These are phyloP conservation scores for Fagopyrum tataricum DNA, from an alignment of 148 eudicot species.

Conservation along the genomic window DNA sequence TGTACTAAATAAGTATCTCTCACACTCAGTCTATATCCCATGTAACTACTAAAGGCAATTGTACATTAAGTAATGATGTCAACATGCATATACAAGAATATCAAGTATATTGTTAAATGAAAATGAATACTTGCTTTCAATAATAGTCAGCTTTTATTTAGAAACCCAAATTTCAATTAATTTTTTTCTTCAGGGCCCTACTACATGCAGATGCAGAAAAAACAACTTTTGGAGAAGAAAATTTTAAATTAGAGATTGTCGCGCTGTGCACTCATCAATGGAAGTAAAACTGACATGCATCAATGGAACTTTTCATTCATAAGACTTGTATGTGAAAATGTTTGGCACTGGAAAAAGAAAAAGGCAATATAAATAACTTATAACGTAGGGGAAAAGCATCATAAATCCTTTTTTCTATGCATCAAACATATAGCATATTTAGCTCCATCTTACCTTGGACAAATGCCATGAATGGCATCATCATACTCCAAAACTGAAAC, in stretches of 20 bases:
- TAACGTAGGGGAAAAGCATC: background rate
- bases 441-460: conserved; percentile 56
- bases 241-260: background rate
- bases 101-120: background rate
- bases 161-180: background rate
- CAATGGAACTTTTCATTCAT: background rate
- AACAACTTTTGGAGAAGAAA: background rate
- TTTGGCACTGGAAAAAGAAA: no score
- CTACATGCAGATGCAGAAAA: conserved; percentile 3
- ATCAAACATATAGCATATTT: background rate
- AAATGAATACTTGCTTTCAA: background rate
- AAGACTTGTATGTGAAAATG: background rate
- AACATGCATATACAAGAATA: background rate
- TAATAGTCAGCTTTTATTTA: background rate
- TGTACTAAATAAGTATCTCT: background rate
- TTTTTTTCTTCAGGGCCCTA: background rate
- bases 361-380: background rate
- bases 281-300: background rate
- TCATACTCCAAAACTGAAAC: conserved; percentile 85
- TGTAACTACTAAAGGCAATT: background rate
- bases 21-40: no score
- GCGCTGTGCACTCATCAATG: background rate
- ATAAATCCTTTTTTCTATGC: no score
- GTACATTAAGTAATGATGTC: background rate
- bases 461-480: conserved; percentile 76